These are phyloP conservation scores for Beauveria australis DNA, from an alignment of 2,329 filamentous ascomycete genomes.

Conservation along the genomic window DNA sequence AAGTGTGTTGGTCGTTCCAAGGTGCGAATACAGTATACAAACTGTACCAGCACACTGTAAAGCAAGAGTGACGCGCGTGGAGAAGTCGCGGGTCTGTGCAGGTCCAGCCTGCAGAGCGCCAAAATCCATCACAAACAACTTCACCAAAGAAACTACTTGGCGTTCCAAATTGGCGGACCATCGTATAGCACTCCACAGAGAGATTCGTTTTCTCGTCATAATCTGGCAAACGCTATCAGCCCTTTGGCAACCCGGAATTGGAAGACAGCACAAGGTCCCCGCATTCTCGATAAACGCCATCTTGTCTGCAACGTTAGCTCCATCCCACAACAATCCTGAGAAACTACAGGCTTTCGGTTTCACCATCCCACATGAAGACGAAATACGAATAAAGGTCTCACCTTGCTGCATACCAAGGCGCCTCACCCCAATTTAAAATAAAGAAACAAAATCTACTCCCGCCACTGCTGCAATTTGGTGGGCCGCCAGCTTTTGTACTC, in stretches of 20 bases:
- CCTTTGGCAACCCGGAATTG: neutral
- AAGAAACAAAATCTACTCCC: neutral
- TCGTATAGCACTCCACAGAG: neutral
- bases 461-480: constrained; percentile 9
- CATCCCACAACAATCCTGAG: neutral
- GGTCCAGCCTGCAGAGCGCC: neutral
- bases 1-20: neutral
- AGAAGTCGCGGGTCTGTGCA: neutral
- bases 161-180: neutral
- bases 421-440: neutral
- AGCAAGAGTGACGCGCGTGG: neutral
- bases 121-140: neutral
- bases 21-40: neutral
- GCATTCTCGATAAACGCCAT: constrained; percentile 6
- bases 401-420: neutral
- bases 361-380: neutral
- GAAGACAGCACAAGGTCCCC: neutral
- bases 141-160: neutral
- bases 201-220: neutral
- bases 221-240: neutral
- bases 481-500: neutral
- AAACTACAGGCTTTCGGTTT: neutral
- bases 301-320: neutral
- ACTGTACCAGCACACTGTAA: neutral
- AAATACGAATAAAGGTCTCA: neutral